Percentiles rank a stretch among this genome's conserved stretches.
These are phyloP conservation scores for Boeremia lycopersici DNA, from an alignment of 2,329 filamentous ascomycete species.

Conservation along the genomic window DNA sequence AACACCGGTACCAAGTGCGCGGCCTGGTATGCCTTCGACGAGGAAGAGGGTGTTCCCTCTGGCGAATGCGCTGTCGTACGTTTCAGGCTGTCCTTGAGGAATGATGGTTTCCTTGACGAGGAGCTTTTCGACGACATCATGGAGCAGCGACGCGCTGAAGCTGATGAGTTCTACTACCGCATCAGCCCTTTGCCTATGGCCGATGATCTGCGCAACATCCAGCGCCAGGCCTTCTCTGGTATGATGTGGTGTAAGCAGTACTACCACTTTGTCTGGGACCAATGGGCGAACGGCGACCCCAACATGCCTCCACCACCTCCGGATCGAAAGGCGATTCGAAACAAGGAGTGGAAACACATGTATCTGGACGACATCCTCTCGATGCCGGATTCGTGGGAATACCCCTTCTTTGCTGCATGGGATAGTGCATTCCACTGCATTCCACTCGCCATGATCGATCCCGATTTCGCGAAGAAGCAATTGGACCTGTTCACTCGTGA, in stretches of 20 bases:
- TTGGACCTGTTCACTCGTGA: slow-evolving; percentile 93
- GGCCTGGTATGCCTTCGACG: slow-evolving; percentile 91
- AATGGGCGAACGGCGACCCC: slow-evolving; percentile 96
- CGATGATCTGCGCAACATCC: slow-evolving; percentile 92
- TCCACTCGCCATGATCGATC: slow-evolving; percentile 94
- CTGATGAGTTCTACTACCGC: slow-evolving; percentile 93
- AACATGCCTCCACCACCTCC: slow-evolving; percentile 84
- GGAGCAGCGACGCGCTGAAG: slow-evolving; percentile 83
- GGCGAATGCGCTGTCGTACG: slow-evolving; percentile 95
- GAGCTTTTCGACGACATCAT: slow-evolving; percentile 91
- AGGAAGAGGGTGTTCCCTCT: slow-evolving; percentile 82
- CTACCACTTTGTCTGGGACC: slow-evolving; percentile 96
- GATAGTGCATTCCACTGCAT: slow-evolving; percentile 98
- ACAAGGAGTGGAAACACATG: slow-evolving; percentile 92
- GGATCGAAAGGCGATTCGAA: slow-evolving; percentile 79
- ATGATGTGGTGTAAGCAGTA: slow-evolving; percentile 99
- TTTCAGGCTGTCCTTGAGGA: slow-evolving; percentile 80
- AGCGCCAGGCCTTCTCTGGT: slow-evolving; percentile 89
- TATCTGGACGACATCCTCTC: slow-evolving; percentile 93
- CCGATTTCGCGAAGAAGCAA: slow-evolving; percentile 97
- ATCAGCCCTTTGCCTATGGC: slow-evolving; percentile 93
- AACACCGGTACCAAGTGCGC: slow-evolving; percentile 84
- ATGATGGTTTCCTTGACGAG: slow-evolving; percentile 83
- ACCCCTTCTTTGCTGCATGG: slow-evolving; percentile 97
- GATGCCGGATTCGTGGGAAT: slow-evolving; percentile 99